Evolutionary conservation across 2,329 filamentous ascomycete genomes (phyloP).

Genomic region (Lachnellula willkommii): DNA sequence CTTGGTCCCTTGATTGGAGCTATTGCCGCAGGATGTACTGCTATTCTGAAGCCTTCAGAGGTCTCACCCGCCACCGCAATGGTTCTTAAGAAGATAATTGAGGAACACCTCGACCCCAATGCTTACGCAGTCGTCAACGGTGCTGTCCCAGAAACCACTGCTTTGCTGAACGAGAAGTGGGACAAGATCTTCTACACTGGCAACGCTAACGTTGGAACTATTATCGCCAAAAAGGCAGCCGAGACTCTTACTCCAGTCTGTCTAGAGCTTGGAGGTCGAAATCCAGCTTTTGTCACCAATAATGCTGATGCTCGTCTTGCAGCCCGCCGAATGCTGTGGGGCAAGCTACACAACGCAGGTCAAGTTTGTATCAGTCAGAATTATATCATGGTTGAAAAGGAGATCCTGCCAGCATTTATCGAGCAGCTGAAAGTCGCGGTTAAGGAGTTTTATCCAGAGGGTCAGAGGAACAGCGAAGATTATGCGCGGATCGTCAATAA

Average conservation of each 20-base stretch:
- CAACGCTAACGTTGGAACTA: slow-evolving; percentile 69
- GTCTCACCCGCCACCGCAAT: slow-evolving; percentile 69
- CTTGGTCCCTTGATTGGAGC: slow-evolving; percentile 78
- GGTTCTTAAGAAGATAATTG: slow-evolving; percentile 72
- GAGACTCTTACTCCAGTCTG: slow-evolving; percentile 80
- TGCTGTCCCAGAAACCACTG: slow-evolving; percentile 70
- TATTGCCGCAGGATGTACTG: slow-evolving; percentile 87
- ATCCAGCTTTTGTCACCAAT: slow-evolving; percentile 87
- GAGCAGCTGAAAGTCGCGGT: slow-evolving; percentile 66
- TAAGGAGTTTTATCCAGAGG: slow-evolving; percentile 77
- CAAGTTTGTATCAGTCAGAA: slow-evolving; percentile 93
- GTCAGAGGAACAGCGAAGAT: slow-evolving; percentile 71
- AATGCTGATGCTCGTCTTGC: slow-evolving; percentile 74
- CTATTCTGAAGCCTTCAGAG: slow-evolving; percentile 87
- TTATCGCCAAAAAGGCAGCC: slow-evolving; percentile 85
- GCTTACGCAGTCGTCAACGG: slow-evolving; percentile 79
- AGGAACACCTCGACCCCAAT: slow-evolving; percentile 68
- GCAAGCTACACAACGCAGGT: slow-evolving; percentile 78
- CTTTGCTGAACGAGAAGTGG: slow-evolving; percentile 82
- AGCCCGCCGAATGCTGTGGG: slow-evolving; percentile 81
- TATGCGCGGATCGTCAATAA: slow-evolving; percentile 77
- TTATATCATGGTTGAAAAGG: slow-evolving; percentile 78
- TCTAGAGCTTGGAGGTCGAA: slow-evolving; percentile 85
- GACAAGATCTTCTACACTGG: slow-evolving; percentile 99
- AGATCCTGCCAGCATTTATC: slow-evolving; percentile 66